A percentile compares a stretch with the other conserved stretches of the same genome.
Evolutionary conservation across 345 rosid genomes (phyloP).

Genomic region (Noccaea bulbosa): DNA sequence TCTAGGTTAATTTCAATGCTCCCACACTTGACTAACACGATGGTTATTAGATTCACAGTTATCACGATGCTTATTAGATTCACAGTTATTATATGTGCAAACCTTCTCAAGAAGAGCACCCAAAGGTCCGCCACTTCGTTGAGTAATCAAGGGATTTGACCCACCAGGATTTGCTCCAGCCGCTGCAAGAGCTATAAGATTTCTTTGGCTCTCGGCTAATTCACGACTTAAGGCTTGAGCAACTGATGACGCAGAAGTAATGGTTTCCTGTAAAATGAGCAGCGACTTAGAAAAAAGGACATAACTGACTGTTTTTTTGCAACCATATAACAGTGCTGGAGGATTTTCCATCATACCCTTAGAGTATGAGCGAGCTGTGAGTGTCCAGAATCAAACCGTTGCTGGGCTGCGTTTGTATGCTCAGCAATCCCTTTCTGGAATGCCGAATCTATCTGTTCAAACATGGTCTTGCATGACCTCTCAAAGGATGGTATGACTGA

Average conservation of each 20-base stretch:
- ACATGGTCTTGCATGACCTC: constrained; percentile 86
- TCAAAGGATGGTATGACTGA: constrained; percentile 90
- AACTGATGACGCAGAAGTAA: constrained; percentile 72
- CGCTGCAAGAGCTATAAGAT: constrained; percentile 69
- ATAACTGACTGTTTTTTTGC: background rate
- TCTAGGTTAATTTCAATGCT: constrained; percentile 14
- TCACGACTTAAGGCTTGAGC: constrained; percentile 75
- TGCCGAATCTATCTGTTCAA: constrained; percentile 83
- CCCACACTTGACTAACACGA: constrained; percentile 5
- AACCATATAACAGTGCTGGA: constrained; percentile 19
- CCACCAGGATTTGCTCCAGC: constrained; percentile 66
- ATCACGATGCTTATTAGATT: constrained; percentile 3
- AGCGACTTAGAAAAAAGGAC: background rate
- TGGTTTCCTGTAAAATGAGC: constrained; percentile 62
- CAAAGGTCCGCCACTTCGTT: constrained; percentile 71
- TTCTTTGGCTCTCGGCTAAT: constrained; percentile 75
- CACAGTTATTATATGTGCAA: constrained; percentile 18
- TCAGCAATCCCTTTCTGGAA: constrained; percentile 81
- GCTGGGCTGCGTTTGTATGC: constrained; percentile 76
- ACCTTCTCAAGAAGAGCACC: constrained; percentile 70
- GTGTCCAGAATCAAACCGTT: constrained; percentile 68
- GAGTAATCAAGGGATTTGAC: constrained; percentile 56
- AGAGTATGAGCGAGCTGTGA: constrained; percentile 74
- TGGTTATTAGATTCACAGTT: constrained; percentile 1
- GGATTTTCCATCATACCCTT: constrained; percentile 54